Base-by-base conservation (phyloP, 768 basidiomycete genomes). In the Strobilomyces echinocephalus region DNA sequence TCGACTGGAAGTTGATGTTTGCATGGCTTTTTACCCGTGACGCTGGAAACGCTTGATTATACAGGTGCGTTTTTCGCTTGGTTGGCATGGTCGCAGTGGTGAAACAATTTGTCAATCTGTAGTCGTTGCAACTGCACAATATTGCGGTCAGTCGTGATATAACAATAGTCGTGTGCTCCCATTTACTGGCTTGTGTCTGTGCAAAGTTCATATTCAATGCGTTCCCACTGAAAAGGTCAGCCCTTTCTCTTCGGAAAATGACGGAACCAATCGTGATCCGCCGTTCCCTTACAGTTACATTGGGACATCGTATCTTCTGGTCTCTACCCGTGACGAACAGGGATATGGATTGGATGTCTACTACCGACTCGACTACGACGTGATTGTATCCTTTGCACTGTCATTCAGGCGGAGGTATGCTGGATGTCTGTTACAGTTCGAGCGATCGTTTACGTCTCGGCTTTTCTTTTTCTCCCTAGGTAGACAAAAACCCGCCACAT, bases 71-170 rank as follows among this genome's bases (percentile, higher is more conserved):
- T 20, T 4, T n/a, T 39, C 12, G 8, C 33, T 34, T 26, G 8
- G 14, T n/a, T 20, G 14, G 3, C 8, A 30, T 1, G 7, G 36
- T 14, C 39, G 11, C 18, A 2, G 20, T 38, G 33, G n/a, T 15
- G 5, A n/a, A 11, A 26, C 15, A 1, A 15, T 1, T n/a, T 12
- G 7, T 18, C n/a, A 18, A 12, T 43, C 26, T 43, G 46, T 50
- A 76, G 79, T 79, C 2, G 76, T 80, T 26, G 79, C 79, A 4
- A 80, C 78, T 14, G 77, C 80, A 4, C 79, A 80, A 52, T 64
- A 80, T 80, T 53, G 79, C 79, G 10, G 77, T 79, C 57, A 44
- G 74, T 60, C 3, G 14, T 24, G 24, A 24, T 40, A 16, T 14
- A 18, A 2, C 2, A 4, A 12, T 12, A 31, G 15, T 18, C 30